Conservation (phyloP, 495 filamentous ascomycete species). For the Daldinia grandis region DNA sequence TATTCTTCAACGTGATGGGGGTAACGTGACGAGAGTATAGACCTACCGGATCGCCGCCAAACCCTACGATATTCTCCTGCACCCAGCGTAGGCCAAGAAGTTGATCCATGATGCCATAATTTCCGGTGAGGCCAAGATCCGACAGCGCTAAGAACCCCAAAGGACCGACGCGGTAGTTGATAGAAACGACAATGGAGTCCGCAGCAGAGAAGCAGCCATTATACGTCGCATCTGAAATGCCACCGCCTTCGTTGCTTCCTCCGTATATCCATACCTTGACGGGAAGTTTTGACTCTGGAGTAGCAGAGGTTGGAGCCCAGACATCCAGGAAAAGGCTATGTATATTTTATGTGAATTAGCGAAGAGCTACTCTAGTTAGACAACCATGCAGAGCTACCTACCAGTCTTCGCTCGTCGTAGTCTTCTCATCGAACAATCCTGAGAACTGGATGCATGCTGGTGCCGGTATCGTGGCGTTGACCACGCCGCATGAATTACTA, state of each 20-base stretch:
- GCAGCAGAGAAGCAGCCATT: slow-evolving; percentile 52
- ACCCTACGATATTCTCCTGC: slow-evolving; percentile 60
- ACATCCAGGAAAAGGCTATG: slow-evolving; percentile 42
- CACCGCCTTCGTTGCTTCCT: slow-evolving; percentile 45
- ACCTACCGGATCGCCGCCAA: slow-evolving; percentile 62
- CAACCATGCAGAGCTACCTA: not conserved
- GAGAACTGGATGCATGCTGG: not conserved
- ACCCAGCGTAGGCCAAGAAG: slow-evolving; percentile 61
- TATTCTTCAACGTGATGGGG: not conserved
- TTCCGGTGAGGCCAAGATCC: slow-evolving; percentile 36
- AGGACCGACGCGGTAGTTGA: slow-evolving; percentile 68
- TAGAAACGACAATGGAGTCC: slow-evolving; percentile 51
- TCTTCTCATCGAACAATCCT: not conserved
- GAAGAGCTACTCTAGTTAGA: not conserved
- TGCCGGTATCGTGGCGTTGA: not conserved
- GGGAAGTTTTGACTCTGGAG: slow-evolving; percentile 45
- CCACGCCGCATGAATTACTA: not conserved
- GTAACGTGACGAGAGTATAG: not conserved
- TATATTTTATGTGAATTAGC: not conserved
- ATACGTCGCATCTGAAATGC: slow-evolving; percentile 47
- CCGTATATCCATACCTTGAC: slow-evolving; percentile 57
- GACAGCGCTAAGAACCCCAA: slow-evolving; percentile 61
- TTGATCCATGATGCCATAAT: slow-evolving; percentile 64
- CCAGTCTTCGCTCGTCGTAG: not conserved
- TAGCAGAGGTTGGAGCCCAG: slow-evolving; percentile 46